Base-by-base conservation (phyloP, 164 flowering plant genomes). In the Protea cynaroides region DNA sequence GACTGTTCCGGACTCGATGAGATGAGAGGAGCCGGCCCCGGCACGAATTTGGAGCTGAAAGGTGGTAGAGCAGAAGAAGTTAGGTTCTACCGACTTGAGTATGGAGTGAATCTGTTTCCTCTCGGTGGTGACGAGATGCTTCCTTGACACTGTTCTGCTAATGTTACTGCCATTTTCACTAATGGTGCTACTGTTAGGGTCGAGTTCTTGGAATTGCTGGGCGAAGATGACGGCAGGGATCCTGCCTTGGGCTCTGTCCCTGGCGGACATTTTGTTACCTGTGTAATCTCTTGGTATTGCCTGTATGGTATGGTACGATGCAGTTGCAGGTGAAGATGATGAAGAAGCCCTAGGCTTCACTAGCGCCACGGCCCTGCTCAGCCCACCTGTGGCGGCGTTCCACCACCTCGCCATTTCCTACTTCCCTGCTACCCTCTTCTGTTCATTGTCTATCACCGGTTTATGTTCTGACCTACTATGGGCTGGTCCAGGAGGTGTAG, bases 41-140 rank as follows among this genome's bases (percentile, higher is more conserved):
- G 97, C 96, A 7, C 91, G 85, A 71, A 94, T 84, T 72, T 90
- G 96, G 53, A 93, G 88, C 34, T 71, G 70, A 71, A 93, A 93
- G n/a, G 83, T 77, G 44, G 96, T 90, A 65, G 94, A 88, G 71
- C 81, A 88, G 59, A 93, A 87, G 74, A 75, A 87, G 3, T 80
- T 85, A 9, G 74, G 78, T 51, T 79, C 17, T 0, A 90, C 81
- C 40, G 82, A 54, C 61, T 85, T 74, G 37, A 93, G 74, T 17
- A 90, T 72, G 21, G 90, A 51, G 54, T 78, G 71, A 74, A 93
- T 90, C 79, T 90, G 96, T 71, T 81, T 85, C 65, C 54, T 79
- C 75, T 90, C 96, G 0, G 92, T 83, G 19, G 95, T 82, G n/a
- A 93, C 62, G 3, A 93, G 76, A 19, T 67, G 79, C 73, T 87